Conservation (phyloP, 2,329 filamentous ascomycete genomes). For the Shiraia bambusicola region DNA sequence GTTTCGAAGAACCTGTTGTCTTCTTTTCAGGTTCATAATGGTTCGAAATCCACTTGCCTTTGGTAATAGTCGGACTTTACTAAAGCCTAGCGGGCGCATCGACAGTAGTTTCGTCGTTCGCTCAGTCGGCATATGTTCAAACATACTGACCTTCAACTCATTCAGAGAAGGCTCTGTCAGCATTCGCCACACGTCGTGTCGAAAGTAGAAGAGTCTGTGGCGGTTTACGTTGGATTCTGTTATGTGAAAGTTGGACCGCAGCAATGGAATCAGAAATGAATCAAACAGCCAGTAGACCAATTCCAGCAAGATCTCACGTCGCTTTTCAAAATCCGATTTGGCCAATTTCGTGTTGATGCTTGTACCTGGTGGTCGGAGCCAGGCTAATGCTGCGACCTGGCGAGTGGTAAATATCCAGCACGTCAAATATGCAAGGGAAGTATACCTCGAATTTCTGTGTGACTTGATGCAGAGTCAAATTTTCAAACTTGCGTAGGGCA, state of each 20-base stretch:
- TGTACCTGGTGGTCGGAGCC: conserved; percentile 65
- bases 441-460: conserved; percentile 72
- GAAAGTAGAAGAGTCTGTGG: conserved; percentile 86
- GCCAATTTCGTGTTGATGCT: conserved; percentile 59
- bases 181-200: conserved; percentile 85
- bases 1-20: conserved; percentile 55
- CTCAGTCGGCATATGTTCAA: conserved; percentile 69
- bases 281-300: conserved; percentile 93
- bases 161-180: conserved; percentile 72
- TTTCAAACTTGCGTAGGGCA: conserved; percentile 76
- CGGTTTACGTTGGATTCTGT: conserved; percentile 83
- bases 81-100: conserved; percentile 69
- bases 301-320: conserved; percentile 76
- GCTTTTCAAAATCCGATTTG: conserved; percentile 71
- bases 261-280: conserved; percentile 82
- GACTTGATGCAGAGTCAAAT: conserved; percentile 74
- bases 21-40: conserved; percentile 81
- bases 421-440: conserved; percentile 4
- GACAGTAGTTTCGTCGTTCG: conserved; percentile 61
- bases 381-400: conserved; percentile 68
- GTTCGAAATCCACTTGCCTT: conserved; percentile 76
- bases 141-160: conserved; percentile 69
- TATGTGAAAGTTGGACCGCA: conserved; percentile 88
- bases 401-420: conserved; percentile 16
- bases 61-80: conserved; percentile 77